Percentiles rank a stretch among this genome's conserved stretches.
Evolutionary conservation across 129 eudicot genomes (phyloP).

Genomic region (Chrysanthemum seticuspe): DNA sequence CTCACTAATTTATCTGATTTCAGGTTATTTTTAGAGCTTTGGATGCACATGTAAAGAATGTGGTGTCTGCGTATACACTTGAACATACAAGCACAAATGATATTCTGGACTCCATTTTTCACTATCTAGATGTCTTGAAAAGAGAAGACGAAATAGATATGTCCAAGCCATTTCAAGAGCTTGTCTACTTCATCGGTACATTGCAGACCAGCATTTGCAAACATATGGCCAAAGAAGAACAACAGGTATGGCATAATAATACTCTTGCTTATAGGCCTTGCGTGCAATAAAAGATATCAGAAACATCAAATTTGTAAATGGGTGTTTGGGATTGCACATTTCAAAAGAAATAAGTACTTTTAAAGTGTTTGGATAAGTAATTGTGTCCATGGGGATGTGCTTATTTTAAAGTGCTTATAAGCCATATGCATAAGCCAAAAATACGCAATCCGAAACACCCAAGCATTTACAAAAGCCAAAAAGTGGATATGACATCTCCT

Average conservation of each 20-base stretch:
- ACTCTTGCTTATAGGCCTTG: slow-evolving; percentile 11
- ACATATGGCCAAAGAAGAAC: slow-evolving; percentile 96
- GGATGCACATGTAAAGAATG: slow-evolving; percentile 75
- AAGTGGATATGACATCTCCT: slow-evolving; percentile 26
- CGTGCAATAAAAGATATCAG: not conserved
- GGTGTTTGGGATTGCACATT: too few relatives aligned
- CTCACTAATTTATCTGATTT: not conserved
- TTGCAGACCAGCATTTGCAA: slow-evolving; percentile 59
- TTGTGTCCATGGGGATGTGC: too few relatives aligned
- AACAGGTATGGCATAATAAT: slow-evolving; percentile 56
- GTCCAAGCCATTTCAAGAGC: slow-evolving; percentile 54
- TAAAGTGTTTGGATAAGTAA: too few relatives aligned
- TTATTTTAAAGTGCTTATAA: too few relatives aligned
- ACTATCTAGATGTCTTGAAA: slow-evolving; percentile 47
- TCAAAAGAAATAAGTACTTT: too few relatives aligned
- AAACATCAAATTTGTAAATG: not conserved
- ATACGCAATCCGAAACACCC: not conserved
- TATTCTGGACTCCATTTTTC: slow-evolving; percentile 46
- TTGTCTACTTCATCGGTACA: slow-evolving; percentile 58
- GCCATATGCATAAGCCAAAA: too few relatives aligned
- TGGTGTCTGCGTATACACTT: slow-evolving; percentile 69
- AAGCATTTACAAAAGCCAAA: not conserved
- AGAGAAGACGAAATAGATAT: slow-evolving; percentile 35
- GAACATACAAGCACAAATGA: slow-evolving; percentile 75
- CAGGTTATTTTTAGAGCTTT: slow-evolving; percentile 88